Base-by-base conservation (phyloP, 2,329 filamentous ascomycete genomes). In the Arthrobotrys sinensis region DNA sequence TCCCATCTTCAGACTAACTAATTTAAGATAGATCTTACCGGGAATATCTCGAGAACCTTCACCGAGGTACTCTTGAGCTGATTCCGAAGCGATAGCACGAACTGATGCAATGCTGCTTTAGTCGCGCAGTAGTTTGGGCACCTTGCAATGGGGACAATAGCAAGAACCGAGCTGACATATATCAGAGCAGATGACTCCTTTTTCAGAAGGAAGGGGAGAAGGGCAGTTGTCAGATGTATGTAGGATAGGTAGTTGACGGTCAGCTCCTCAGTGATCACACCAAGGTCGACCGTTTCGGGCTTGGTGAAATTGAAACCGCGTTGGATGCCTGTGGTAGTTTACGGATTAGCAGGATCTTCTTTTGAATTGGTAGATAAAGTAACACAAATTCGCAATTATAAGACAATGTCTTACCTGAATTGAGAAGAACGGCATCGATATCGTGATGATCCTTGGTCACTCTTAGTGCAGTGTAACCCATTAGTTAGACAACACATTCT, bases 401-500 rank as follows among this genome's bases (percentile, higher is more conserved):
- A 16, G 10, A 48, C 24, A 52, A 24, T 11, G n/a, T 32, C 28
- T 38, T 52, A 70, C 88, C 89, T 0, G 89, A 87, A 81, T 90
- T 90, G 63, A 90, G 83, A 68, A 91, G 82, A 28, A 91, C 81
- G 80, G 86, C 86, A 83, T 90, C 88, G 32, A 90, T 85, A 32
- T 86, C 83, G 0, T 88, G 87, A 81, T 88, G 85, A 0, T 81
- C 80, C 12, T 82, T 76, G 6, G 83, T 82, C 36, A 86, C 80
- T 12, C 82, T 83, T 52, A 0, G 50, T 53, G 50, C 28, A 0
- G 50, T 53, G 50, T 53, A 34, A 34, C 24, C 48, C 48, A 79
- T 14, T 12, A 80, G 82, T 70, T n/a, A n/a, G 19, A 66, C 48
- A 78, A 65, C 43, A 70, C 66, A 64, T 53, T 6, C 0, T 4